Conservation (phyloP, 1,139 yeast genomes). For the Suhomyces choctaworum region DNA sequence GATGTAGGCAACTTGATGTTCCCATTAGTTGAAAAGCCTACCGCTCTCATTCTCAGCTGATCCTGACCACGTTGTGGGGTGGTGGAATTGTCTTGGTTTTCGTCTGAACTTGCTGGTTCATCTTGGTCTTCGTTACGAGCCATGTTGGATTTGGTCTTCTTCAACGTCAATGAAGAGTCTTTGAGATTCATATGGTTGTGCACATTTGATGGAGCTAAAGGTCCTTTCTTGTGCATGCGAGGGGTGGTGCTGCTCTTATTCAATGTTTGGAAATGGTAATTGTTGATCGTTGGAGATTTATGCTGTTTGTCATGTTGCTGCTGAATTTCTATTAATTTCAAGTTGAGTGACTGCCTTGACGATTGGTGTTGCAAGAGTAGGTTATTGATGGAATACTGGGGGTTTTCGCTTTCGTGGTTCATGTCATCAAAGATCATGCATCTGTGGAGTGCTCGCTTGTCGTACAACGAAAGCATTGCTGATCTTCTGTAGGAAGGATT, state of each 20-base stretch:
- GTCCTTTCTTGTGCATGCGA: constrained; percentile 2
- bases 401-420: constrained; percentile 33
- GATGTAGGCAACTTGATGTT: constrained; percentile 50
- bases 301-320: constrained; percentile 11
- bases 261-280: constrained; percentile 6
- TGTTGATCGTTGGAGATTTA: constrained; percentile 12
- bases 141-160: constrained; percentile 25
- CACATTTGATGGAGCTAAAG: constrained; percentile 15
- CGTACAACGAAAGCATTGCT: constrained; percentile 56
- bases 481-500: constrained; percentile 57
- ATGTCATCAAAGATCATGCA: constrained; percentile 34
- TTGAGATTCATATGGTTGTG: constrained; percentile 44
- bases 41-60: constrained; percentile 7
- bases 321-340: constrained; percentile 31
- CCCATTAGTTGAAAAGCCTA: constrained; percentile 55
- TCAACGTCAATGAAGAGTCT: constrained; percentile 45
- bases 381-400: constrained; percentile 43
- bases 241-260: not conserved
- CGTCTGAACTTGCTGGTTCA: not conserved
- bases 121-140: not conserved
- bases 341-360: constrained; percentile 37
- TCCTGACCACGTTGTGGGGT: not conserved
- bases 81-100: not conserved
- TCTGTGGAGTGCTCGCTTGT: constrained; percentile 37
- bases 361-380: constrained; percentile 43